phyloP scores from a whole-genome alignment of 75 land plant species.

The Sequoiadendron giganteum region DNA sequence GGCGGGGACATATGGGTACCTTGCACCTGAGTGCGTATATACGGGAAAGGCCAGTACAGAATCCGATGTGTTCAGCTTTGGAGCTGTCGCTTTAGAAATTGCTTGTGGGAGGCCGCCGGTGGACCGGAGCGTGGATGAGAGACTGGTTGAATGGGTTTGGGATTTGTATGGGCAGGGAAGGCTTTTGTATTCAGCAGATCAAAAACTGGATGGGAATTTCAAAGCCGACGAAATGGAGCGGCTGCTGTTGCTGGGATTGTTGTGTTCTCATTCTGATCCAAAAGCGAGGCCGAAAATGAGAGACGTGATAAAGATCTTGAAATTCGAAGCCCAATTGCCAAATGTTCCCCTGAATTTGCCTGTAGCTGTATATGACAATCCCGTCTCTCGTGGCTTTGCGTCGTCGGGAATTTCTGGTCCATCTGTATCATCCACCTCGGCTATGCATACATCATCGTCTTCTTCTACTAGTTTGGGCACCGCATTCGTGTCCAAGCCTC shows the following conservation, averaged over 20 bases:
- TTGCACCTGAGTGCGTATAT: constrained; percentile 18
- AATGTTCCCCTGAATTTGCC: not conserved
- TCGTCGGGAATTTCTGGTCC: no score
- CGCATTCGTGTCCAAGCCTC: no score
- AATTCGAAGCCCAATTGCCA: not conserved
- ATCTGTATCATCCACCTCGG: no score
- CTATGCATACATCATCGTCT: no score
- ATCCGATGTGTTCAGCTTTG: constrained; percentile 21
- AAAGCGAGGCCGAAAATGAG: constrained; percentile 34
- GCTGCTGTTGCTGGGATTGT: constrained; percentile 37
- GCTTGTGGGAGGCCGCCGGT: constrained; percentile 31
- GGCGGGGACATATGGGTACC: constrained; percentile 21
- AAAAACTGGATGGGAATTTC: constrained; percentile 16
- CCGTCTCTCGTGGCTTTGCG: no score
- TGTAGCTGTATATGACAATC: not conserved
- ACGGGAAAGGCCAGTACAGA: constrained; percentile 19
- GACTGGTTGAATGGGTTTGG: constrained; percentile 36
- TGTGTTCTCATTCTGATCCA: constrained; percentile 48
- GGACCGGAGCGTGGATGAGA: not conserved
- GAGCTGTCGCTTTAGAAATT: constrained; percentile 4
- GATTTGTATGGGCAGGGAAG: constrained; percentile 15
- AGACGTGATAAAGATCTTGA: constrained; percentile 7
- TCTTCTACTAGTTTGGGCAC: no score
- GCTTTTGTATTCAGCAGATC: constrained; percentile 35
- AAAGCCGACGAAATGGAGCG: constrained; percentile 27